Evolutionary conservation across 208 protist species (phyloP).

Genomic region (Trypanosoma brucei): DNA sequence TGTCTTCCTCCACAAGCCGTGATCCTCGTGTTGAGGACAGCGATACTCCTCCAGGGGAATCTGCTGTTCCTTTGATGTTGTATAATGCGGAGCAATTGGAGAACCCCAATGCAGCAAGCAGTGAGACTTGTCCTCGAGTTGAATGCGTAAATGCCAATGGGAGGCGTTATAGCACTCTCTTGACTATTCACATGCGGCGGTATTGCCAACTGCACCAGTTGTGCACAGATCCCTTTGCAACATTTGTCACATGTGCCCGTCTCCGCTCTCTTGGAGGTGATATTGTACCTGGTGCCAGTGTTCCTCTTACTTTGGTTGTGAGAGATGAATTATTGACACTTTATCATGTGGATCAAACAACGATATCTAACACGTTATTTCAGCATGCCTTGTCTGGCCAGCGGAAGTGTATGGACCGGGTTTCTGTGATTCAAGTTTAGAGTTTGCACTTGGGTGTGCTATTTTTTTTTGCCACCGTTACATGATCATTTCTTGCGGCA

Average conservation of each 20-base stretch:
- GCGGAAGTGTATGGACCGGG: conserved; percentile 15
- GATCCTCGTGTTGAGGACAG: too few relatives aligned
- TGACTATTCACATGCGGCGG: conserved; percentile 44
- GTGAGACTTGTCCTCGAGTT: conserved; percentile 5
- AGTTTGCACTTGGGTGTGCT: too few relatives aligned
- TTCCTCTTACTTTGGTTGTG: conserved; percentile 41
- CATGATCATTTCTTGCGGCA: too few relatives aligned
- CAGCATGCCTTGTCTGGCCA: not conserved
- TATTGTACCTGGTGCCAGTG: conserved; percentile 9
- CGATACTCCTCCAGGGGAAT: too few relatives aligned
- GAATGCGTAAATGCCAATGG: conserved; percentile 33
- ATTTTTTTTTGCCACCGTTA: too few relatives aligned
- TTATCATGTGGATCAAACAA: conserved; percentile 54
- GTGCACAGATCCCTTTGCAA: conserved; percentile 7
- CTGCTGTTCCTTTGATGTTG: conserved; percentile 5
- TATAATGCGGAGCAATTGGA: conserved; percentile 58
- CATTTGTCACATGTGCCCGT: conserved; percentile 37
- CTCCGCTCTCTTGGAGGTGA: conserved; percentile 25
- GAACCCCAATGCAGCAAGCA: conserved; percentile 24
- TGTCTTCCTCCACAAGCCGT: not conserved
- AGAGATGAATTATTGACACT: conserved; percentile 45
- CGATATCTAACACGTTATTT: conserved; percentile 30
- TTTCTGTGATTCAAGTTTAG: too few relatives aligned
- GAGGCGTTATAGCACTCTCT: conserved; percentile 27
- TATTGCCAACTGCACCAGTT: conserved; percentile 50